A percentile compares a stretch with the other conserved stretches of the same genome.
These are phyloP conservation scores for Pseudogymnoascus sp. DNA, from an alignment of 2,329 filamentous ascomycete genomes.

Conservation along the genomic window DNA sequence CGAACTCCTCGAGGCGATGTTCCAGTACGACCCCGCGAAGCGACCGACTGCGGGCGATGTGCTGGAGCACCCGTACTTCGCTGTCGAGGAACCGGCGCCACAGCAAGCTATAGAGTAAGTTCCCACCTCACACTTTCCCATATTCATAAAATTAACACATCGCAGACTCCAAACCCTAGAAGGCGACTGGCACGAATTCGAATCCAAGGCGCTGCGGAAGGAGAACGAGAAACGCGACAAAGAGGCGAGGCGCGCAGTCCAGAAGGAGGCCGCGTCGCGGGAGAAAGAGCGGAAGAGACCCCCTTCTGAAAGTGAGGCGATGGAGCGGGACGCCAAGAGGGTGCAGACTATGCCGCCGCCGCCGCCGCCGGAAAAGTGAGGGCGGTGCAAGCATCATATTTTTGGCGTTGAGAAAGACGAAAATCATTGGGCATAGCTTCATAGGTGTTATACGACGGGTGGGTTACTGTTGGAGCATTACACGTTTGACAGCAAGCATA, in stretches of 20 bases:
- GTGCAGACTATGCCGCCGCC: conserved; percentile 13
- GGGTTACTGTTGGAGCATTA: background rate
- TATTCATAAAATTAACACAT: conserved; percentile 22
- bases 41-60: conserved; percentile 78
- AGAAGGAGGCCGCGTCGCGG: conserved; percentile 25
- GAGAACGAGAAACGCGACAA: conserved; percentile 65
- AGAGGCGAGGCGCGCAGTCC: conserved; percentile 26
- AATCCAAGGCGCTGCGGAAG: conserved; percentile 87
- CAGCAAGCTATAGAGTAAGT: conserved; percentile 74
- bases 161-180: conserved; percentile 62
- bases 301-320: conserved; percentile 19
- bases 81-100: conserved; percentile 65
- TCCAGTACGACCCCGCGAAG: conserved; percentile 77
- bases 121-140: conserved; percentile 1
- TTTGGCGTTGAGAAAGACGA: background rate
- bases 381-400: background rate
- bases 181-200: conserved; percentile 98
- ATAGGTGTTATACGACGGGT: background rate
- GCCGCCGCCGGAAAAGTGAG: background rate
- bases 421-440: background rate
- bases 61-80: conserved; percentile 82
- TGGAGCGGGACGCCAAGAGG: conserved; percentile 25
- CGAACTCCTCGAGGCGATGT: conserved; percentile 74
- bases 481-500: background rate
- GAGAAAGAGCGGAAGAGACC: conserved; percentile 23